A percentile compares a stretch with the other conserved stretches of the same genome.
These are phyloP conservation scores for Aspergillus haitiensis DNA, from an alignment of 495 filamentous ascomycete species.

Conservation along the genomic window DNA sequence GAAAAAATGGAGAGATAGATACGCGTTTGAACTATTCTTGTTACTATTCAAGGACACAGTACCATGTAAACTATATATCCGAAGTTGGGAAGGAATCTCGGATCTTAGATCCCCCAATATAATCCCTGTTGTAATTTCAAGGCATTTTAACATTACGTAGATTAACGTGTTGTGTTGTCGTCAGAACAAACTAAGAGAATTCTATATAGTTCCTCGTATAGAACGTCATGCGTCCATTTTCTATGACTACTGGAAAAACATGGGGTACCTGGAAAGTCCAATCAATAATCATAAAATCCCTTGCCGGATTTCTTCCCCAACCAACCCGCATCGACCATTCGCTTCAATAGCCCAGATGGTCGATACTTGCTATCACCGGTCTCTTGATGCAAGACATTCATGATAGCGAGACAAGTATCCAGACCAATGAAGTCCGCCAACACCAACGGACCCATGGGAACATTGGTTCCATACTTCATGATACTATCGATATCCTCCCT, in stretches of 20 bases:
- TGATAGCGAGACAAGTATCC: slow-evolving; percentile 94
- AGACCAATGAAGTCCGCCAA: slow-evolving; percentile 97
- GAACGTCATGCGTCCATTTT: no score
- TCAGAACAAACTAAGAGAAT: not conserved
- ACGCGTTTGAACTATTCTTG: no score
- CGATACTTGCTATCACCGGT: slow-evolving; percentile 95
- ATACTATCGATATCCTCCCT: slow-evolving; percentile 92
- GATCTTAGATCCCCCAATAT: no score
- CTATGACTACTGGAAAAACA: not conserved
- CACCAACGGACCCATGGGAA: slow-evolving; percentile 94
- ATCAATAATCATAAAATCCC: slow-evolving; percentile 87
- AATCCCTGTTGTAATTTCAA: not conserved
- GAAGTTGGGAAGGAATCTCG: no score
- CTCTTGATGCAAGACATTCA: slow-evolving; percentile 91
- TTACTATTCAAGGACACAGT: no score
- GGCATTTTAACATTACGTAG: not conserved
- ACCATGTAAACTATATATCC: no score
- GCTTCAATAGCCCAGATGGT: slow-evolving; percentile 77
- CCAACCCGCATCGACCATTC: slow-evolving; percentile 99
- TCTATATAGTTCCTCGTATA: not conserved
- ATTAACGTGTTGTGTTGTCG: no score
- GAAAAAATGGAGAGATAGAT: no score
- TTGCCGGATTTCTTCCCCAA: slow-evolving; percentile 95
- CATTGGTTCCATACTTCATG: slow-evolving; percentile 99
- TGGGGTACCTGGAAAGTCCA: slow-evolving; percentile 15